Evolutionary conservation across 2,329 filamentous ascomycete species (phyloP), one percentile per base, ranked within the genome.

Genomic region (Monosporascus ibericus): DNA sequence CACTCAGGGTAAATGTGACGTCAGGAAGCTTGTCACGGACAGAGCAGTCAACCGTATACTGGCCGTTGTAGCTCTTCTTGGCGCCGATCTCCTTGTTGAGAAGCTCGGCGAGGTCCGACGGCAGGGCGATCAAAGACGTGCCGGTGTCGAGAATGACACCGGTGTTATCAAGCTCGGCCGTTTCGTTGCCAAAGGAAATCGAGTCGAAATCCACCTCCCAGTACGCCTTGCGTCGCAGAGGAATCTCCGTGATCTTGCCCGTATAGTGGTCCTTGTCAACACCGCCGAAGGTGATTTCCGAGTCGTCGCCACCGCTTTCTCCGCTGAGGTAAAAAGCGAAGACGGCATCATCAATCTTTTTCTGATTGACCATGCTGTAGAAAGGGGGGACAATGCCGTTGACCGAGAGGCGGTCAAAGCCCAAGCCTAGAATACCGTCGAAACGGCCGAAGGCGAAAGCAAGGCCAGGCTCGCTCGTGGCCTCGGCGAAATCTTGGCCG

Each of bases 391-490:
- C 84, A 54, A 99, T 95, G 67, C 83, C 78, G 79, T 99, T 96
- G 66, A 99, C 94, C n/a, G 92, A 92, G 72, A 99, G 95, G 67
- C 87, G 90, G 73, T 97, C 90, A 65, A 89, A 99, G 57, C 90
- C 94, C 56, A 99, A 82, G 68, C 94, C 94, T 57, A 99, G 77
- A 64, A 99, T 99, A 65, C 94, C 94, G 68, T 99, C 94, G 68
- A 99, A 99, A 63, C 90, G 85, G 68, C 94, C 94, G 67, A 99
- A 99, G 67, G 94, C 94, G 69, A 99, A 99, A 52, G 94, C 94
- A 65, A 99, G 82, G 58, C 95, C 95, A 59, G 94, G 94, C 79
- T 99, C 94, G 65, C 81, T 87, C 51, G 92, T 97, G 36, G 92
- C 94, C 78, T 99, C 94, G 59, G 92, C 95, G 65, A 99, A 99